Conservation (phyloP, 306 rosid species). For the Alnus rubra region DNA sequence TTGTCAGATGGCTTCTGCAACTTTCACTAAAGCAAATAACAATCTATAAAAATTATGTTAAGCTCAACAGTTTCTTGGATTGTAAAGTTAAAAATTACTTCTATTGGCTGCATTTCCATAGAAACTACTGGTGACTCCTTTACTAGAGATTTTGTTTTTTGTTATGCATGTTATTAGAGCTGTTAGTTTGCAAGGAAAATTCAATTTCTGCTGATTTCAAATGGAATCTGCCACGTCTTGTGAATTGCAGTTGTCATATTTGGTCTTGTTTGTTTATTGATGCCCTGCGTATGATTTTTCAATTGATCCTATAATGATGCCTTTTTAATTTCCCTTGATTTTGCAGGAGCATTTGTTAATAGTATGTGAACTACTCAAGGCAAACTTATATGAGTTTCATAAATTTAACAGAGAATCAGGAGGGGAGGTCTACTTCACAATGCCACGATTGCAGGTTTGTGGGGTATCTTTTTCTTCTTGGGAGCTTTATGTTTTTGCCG, state of each 20-base stretch:
- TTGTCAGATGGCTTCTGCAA: not conserved
- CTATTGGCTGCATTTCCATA: too few species aligned
- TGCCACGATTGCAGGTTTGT: conserved; percentile 98
- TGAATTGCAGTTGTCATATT: not conserved
- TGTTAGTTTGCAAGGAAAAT: not conserved
- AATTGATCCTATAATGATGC: not conserved
- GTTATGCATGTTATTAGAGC: not conserved
- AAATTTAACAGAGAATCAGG: conserved; percentile 98
- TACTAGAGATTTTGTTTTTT: not conserved
- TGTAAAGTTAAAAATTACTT: too few species aligned
- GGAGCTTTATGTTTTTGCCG: conserved; percentile 10
- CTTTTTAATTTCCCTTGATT: conserved; percentile 19
- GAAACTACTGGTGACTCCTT: not conserved
- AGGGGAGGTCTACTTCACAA: conserved; percentile 97
- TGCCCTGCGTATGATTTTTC: not conserved
- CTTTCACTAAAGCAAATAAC: not conserved
- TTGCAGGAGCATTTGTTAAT: conserved; percentile 94
- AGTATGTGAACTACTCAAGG: conserved; percentile 97
- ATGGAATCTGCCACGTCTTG: not conserved
- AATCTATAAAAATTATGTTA: not conserved
- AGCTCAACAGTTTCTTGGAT: not conserved
- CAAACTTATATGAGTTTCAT: conserved; percentile 95
- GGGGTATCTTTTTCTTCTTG: conserved; percentile 21
- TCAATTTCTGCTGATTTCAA: not conserved
- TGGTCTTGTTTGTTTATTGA: conserved; percentile 6